Evolutionary conservation across 73 alveolate species (phyloP), one percentile per base, ranked within the genome.

Genomic region (Stentor roeselii): DNA sequence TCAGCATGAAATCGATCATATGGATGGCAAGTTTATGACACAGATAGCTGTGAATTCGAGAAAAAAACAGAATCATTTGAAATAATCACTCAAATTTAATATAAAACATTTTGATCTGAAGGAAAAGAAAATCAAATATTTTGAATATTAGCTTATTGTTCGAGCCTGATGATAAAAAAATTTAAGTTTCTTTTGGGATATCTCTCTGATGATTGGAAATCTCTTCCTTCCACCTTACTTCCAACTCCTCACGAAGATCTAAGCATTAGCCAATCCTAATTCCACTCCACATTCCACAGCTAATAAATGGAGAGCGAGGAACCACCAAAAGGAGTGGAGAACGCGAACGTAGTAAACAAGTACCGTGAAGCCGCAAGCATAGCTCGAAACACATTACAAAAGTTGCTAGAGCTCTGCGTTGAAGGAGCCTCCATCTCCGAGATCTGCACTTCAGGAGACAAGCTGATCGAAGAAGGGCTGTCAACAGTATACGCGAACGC

Each of bases 361-460:
- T 94, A 94, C 84, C 82, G 92, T 82, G 94, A 95, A 82, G 98
- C 98, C 30, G 97, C 96, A 75, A 76, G 86, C 60, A 86, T 94
- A 32, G 92, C 95, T 32, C 90, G 92, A 86, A 82, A 83, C 42
- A 95, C 91, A 59, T 91, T 94, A 39, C 75, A 78, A 39, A 78
- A 80, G 82, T 95, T 89, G 59, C 32, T 93, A 58, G 89, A 83
- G 34, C 82, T 78, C 78, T 42, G 89, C 77, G 91, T 83, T 15
- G 93, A 93, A 42, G 96, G 94, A 50, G 97, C 97, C 37, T 93
- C 92, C 83, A 91, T 94, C 61, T 90, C 90, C 78, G 90, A 86
- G 59, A 76, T 94, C 21, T 94, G 98, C 86, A 89, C 92, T 83
- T 85, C 77, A 59, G 96, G 95, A 21, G 98, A 94, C 78, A 59